phyloP scores from a whole-genome alignment of 106 monocot species.

The Phalaenopsis aphrodite region DNA sequence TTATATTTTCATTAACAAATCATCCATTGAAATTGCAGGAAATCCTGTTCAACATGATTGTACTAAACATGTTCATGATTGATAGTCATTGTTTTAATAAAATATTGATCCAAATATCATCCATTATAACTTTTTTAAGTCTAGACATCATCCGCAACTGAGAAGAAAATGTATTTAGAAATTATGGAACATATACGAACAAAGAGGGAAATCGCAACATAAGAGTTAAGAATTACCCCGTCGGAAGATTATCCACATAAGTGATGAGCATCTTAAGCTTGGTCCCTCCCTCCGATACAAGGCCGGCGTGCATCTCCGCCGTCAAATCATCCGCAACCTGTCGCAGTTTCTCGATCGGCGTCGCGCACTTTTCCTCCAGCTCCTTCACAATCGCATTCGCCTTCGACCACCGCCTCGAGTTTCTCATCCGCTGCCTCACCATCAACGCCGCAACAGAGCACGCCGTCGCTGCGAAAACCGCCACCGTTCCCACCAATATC shows the following conservation, averaged over 20 bases:
- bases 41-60: neutral
- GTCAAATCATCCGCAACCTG: constrained; percentile 30
- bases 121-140: too few species aligned
- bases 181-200: neutral
- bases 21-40: neutral
- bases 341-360: constrained; percentile 24
- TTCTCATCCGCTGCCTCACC: constrained; percentile 16
- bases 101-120: neutral
- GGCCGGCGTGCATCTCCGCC: constrained; percentile 33
- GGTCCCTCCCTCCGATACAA: constrained; percentile 29
- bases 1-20: neutral
- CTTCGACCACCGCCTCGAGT: constrained; percentile 21
- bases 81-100: neutral
- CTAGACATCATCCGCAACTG: neutral
- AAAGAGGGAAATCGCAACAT: neutral
- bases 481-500: constrained; percentile 16
- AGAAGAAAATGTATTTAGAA: neutral
- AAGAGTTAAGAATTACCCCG: constrained; percentile 15
- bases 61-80: neutral
- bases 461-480: constrained; percentile 16
- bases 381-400: constrained; percentile 25
- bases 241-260: constrained; percentile 30
- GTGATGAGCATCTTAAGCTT: constrained; percentile 42
- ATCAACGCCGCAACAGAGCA: constrained; percentile 27
- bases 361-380: constrained; percentile 19